Evolutionary conservation across 179 eudicot genomes (phyloP), one percentile per base, ranked within the genome.

Genomic region (Dionaea muscipula): DNA sequence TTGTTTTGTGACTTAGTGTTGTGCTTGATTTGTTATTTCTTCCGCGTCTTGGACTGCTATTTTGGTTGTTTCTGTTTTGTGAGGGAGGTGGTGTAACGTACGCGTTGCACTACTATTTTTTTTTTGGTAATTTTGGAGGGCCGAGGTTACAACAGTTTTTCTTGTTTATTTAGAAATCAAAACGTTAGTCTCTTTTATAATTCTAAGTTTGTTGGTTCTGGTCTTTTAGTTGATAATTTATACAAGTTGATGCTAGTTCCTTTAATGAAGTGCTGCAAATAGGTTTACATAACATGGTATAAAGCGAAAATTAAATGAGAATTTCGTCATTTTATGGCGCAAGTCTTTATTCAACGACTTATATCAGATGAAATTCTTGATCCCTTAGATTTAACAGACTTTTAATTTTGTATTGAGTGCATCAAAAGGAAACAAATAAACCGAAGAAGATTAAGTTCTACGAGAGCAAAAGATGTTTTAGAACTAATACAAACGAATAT

Each of bases 261-360:
- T 28, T 50, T 50, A 23, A 47, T 57, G 22, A 57, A 56, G 35
- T 24, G 22, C 37, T 64, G 37, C 57, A 57, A 16, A 51, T 47
- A 56, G 14, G 57, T 3, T 56, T 26, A n/a, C n/a, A n/a, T n/a
- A n/a, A n/a, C 36, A 56, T 40, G 63, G 57, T 37, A 50, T 10
- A 16, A 6, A 16, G 4, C 28, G 28, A 56, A 56, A 18, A 26
- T 4, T n/a, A 44, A 12, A 24, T 2, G 6, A 44, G 26, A 43
- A 17, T 20, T 27, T 21, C 10, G 0, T 28, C 3, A 3, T 8
- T 13, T 46, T 46, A 26, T 57, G 61, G 52, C 26, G 28, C 44
- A 57, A 44, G 10, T 14, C 16, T 3, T 7, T 36, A 1, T 54
- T 33, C 23, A 37, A 1, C 10, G 8, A 38, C 22, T 54, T 13